Evolutionary conservation across 805 yeast genomes (phyloP), one percentile per base, ranked within the genome.

Genomic region (Barnettozyma populi): DNA sequence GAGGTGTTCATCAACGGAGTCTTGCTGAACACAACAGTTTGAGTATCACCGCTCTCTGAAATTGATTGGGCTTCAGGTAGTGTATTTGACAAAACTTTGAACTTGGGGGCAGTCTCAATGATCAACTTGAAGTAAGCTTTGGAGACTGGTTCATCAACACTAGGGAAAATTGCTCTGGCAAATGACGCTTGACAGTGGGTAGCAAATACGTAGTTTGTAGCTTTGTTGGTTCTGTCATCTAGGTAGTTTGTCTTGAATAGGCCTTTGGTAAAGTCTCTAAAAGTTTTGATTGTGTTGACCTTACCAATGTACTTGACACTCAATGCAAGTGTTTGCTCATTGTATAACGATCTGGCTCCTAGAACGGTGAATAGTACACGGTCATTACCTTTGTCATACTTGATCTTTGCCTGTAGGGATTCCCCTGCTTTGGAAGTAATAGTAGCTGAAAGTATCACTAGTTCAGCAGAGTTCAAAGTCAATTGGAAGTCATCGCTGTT

Each of bases 181-280:
- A 74, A 82, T 16, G 72, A 71, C 0, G 94, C 90, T 60, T 85
- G 90, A 38, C 80, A 73, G 57, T 86, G 94, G 2, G 94, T 83
- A 0, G 90, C 81, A 29, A 85, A 59, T 11, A 84, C 66, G 48
- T 66, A 73, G 51, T 77, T 74, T 49, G 76, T 72, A 1, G 82
- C 66, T 20, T 61, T 67, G 7, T 82, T 82, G 1, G 76, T 66
- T 18, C 67, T 61, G 5, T 72, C 68, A 54, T 78, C 79, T 47
- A 74, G 70, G 59, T 80, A 82, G 57, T 80, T 81, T 1, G 89
- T 80, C 56, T 80, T 81, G 70, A 82, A 86, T 1, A 86, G 61
- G 32, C 94, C 94, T 42, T 64, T 68, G 0, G 90, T 84, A 41
- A 57, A 59, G 53, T 84, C 89, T 32, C 69, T 65, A 56, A 67